Evolutionary conservation across 306 rosid genomes (phyloP).

Genomic region (Trichosanthes cucumerina): DNA sequence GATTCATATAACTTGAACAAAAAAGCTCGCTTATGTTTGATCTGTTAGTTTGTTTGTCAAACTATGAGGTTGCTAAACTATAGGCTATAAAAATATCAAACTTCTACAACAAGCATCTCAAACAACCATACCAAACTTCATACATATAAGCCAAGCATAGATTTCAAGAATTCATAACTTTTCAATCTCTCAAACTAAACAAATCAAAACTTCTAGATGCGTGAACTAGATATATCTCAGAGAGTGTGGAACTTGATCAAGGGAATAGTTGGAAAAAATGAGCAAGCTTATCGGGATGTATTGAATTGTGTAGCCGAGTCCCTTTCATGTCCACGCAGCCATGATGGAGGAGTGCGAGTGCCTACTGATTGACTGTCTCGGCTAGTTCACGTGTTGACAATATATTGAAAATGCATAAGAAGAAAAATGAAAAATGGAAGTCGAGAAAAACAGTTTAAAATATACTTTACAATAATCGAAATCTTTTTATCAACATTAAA

Average conservation of each 20-base stretch:
- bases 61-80: neutral
- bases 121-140: neutral
- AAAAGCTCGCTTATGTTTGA: neutral
- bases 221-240: neutral
- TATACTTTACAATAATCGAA: neutral
- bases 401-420: neutral
- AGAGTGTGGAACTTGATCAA: neutral
- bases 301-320: conserved; percentile 1
- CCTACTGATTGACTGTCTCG: neutral
- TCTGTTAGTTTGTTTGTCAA: neutral
- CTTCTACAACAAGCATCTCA: neutral
- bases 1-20: neutral
- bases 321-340: neutral
- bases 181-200: neutral
- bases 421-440: neutral
- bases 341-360: neutral
- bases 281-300: conserved; percentile 3
- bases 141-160: neutral
- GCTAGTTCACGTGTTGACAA: neutral
- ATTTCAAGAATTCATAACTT: neutral
- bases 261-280: neutral
- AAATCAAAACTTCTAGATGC: neutral
- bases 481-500: neutral
- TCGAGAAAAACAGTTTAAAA: neutral
- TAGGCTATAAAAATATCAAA: neutral